Base-by-base conservation (phyloP, 345 rosid genomes). In the Populus pruinosa region DNA sequence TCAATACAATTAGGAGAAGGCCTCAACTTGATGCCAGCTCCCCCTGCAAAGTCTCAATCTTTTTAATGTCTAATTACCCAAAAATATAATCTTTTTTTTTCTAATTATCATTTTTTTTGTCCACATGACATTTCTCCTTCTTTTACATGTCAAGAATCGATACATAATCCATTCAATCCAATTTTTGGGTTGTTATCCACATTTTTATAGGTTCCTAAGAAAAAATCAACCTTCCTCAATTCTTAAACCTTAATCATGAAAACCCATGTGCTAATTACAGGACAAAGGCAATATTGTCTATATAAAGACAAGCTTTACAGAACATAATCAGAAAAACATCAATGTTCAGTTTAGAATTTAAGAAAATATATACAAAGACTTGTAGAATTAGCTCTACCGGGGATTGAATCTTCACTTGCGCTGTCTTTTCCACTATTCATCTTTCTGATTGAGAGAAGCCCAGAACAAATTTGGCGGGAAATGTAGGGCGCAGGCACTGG, bases 381-480 rank as follows among this genome's bases (percentile, higher is more conserved):
- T 17, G 75, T 4, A n/a, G 59, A 21, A 64, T 39, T n/a, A 44
- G 41, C 75, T 44, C 49, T 75, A 35, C 56, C 25, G 20, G 66
- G 39, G 64, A 35, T 39, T 3, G 70, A 29, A 67, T 16, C 23
- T 72, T 49, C 47, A 13, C 9, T 27, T 3, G 33, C 14, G 8
- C 62, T 13, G 39, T 49, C 44, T 18, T 62, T 29, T 12, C 73
- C 62, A 2, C 18, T 17, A 73, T 23, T 63, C 77, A 82, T 82
- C 23, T 31, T 68, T 70, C 12, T 38, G 17, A 33, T 5, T 10
- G 69, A 56, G 62, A 16, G 62, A 65, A 50, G 69, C 5, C 71
- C 23, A 39, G 66, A 36, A 8, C 25, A 62, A 85, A 70, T 65
- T 56, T 41, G 72, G 82, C 81, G 62, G 72, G 38, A 68, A 75